Conservation (phyloP, 2,329 filamentous ascomycete species). For the Apiospora arundinis region DNA sequence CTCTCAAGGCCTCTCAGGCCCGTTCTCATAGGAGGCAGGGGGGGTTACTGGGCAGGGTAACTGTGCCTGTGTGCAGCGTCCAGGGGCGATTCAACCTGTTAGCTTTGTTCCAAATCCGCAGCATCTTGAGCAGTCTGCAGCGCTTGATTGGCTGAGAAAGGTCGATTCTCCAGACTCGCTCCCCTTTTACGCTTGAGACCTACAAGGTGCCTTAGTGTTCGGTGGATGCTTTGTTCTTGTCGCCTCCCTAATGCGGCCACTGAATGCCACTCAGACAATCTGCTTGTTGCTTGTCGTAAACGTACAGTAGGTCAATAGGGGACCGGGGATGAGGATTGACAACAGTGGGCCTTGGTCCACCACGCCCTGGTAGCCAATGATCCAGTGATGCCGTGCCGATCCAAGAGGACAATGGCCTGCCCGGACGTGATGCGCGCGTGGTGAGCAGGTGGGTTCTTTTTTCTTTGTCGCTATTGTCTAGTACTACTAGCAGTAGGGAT, state of each 20-base stretch:
- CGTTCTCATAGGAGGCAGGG: background rate
- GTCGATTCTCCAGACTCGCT: background rate
- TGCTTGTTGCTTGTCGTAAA: too few relatives aligned
- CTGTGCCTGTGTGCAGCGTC: too few relatives aligned
- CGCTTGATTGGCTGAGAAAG: background rate
- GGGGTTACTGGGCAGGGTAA: background rate
- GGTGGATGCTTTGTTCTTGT: background rate
- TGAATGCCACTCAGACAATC: background rate
- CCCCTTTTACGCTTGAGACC: slow-evolving; percentile 1
- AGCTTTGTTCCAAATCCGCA: slow-evolving; percentile 10
- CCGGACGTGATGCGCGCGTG: slow-evolving; percentile 16
- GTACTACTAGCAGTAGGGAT: too few relatives aligned
- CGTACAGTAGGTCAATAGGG: too few relatives aligned
- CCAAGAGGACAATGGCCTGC: background rate
- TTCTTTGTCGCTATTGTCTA: background rate
- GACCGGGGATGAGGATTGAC: background rate
- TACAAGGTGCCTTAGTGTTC: background rate
- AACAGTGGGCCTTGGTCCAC: background rate
- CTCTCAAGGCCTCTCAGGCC: background rate
- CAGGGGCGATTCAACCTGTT: slow-evolving; percentile 9
- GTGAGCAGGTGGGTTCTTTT: background rate
- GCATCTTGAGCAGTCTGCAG: background rate
- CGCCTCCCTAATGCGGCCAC: slow-evolving; percentile 9
- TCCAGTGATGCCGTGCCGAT: slow-evolving; percentile 13
- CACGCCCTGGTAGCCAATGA: background rate